Percentiles rank a stretch among this genome's conserved stretches.
Conservation (phyloP, 495 filamentous ascomycete species). For the Talaromyces liani region DNA sequence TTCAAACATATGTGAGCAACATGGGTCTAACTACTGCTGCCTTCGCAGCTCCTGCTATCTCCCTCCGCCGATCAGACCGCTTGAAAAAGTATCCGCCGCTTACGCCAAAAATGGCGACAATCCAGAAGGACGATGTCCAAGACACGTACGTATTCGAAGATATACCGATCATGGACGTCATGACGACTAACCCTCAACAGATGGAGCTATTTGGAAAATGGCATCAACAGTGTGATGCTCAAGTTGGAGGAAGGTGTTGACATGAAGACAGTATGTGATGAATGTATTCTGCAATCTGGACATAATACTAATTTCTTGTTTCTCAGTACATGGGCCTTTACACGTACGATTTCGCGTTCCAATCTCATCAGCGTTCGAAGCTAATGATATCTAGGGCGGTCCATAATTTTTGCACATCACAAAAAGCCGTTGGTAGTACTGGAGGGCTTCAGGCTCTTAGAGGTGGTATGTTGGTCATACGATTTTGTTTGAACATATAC, state of each 20-base stretch:
- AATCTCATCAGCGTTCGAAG: slow-evolving; percentile 4
- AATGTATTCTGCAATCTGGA: neutral
- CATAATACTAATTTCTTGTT: slow-evolving; percentile 15
- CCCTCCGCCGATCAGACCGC: neutral
- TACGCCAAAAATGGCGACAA: slow-evolving; percentile 20
- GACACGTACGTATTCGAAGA: slow-evolving; percentile 58
- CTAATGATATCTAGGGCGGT: slow-evolving; percentile 59
- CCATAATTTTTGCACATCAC: slow-evolving; percentile 98
- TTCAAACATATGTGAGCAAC: neutral
- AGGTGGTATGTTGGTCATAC: slow-evolving; percentile 53
- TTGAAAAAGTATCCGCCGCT: neutral
- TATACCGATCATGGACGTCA: slow-evolving; percentile 14
- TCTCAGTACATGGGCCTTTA: slow-evolving; percentile 92
- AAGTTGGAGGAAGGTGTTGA: slow-evolving; percentile 88
- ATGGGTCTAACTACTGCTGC: slow-evolving; percentile 1
- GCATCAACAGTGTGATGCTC: slow-evolving; percentile 87
- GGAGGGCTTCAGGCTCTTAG: slow-evolving; percentile 56
- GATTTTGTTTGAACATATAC: neutral
- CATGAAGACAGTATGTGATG: slow-evolving; percentile 65
- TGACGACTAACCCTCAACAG: slow-evolving; percentile 30
- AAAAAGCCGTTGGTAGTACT: slow-evolving; percentile 67
- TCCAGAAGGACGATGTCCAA: slow-evolving; percentile 75
- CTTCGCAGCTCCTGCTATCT: neutral
- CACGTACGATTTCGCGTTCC: slow-evolving; percentile 52
- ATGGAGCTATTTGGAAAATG: slow-evolving; percentile 82